Base-by-base conservation (phyloP, 2,329 filamentous ascomycete genomes). In the Arthrobotrys musiformis region DNA sequence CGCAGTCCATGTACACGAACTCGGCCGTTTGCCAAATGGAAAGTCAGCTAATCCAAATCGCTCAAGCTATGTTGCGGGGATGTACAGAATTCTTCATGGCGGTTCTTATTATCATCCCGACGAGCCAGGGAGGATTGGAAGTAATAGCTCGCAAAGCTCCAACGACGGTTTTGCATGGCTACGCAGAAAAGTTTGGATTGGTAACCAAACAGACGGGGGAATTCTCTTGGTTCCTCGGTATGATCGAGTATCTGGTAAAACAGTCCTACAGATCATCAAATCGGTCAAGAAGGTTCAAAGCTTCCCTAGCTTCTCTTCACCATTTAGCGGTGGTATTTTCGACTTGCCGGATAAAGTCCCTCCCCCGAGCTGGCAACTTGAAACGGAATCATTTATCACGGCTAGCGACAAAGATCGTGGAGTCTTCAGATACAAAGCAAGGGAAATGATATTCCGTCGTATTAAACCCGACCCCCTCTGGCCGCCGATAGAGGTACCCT, bases 1-100 rank as follows among this genome's bases (percentile, higher is more conserved):
- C 26, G 35, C 62, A 3, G 70, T 74, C 15, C 66, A 70, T 33
- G 56, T 62, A 8, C 30, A 50, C 6, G 56, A 61, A 42, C 33
- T 61, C 13, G 56, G 56, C 3, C 33, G 56, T 19, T 19, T 61
- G 11, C 35, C 56, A 24, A 44, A 44, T 17, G 56, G 56, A 19
- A 61, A 61, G 7, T 44, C 56, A 1, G 56, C 56, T 13, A 61
- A 61, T 42, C 56, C 56, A 9, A 56, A 62, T 5, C 37, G 30
- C 13, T 19, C 35, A 4, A 52, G 33, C 15, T 70, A 70, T 44
- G 13, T 62, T 15, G 33, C 44, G 7, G 61, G 46, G 17, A 50
- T 35, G 30, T 61, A 56, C n/a, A 56, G 8, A 22, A 56, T 56
- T 13, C 22, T 56, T n/a, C 50, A 56, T 17, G 50, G 50, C n/a